Percentiles rank a stretch among this genome's conserved stretches.
Conservation (phyloP, 2,329 filamentous ascomycete species). For the Alternaria consortialis region DNA sequence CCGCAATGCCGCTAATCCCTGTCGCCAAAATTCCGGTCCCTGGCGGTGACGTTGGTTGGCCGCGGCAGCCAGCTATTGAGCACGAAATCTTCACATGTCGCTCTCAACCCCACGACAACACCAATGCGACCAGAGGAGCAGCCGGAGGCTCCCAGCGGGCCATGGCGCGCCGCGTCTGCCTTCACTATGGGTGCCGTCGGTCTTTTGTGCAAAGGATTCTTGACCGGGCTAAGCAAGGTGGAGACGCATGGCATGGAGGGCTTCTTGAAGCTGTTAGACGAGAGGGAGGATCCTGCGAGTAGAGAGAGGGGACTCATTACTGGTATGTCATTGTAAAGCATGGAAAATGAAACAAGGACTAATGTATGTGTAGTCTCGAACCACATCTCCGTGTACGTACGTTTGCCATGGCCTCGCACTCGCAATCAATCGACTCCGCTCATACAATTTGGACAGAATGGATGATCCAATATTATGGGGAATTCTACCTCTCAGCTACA, state of each 20-base stretch:
- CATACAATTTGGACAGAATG: constrained; percentile 64
- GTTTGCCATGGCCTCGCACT: constrained; percentile 29
- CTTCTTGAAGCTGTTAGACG: constrained; percentile 79
- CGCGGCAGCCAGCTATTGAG: constrained; percentile 13
- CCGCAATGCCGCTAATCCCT: constrained; percentile 22
- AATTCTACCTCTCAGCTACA: constrained; percentile 77
- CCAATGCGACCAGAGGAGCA: constrained; percentile 56
- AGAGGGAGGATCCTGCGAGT: constrained; percentile 70
- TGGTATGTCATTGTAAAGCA: constrained; percentile 60
- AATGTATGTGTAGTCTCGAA: constrained; percentile 72
- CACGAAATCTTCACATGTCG: constrained; percentile 27
- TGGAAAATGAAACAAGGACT: constrained; percentile 16
- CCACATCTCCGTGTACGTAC: constrained; percentile 85
- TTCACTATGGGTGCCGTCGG: constrained; percentile 78
- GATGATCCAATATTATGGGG: constrained; percentile 98
- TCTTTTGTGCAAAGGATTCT: constrained; percentile 74
- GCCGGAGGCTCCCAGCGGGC: constrained; percentile 65
- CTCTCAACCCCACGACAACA: constrained; percentile 19
- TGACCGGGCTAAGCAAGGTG: constrained; percentile 76
- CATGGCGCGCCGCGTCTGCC: constrained; percentile 78
- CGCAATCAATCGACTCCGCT: constrained; percentile 21
- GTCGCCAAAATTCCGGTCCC: constrained; percentile 26
- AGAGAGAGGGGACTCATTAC: constrained; percentile 84
- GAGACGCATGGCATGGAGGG: constrained; percentile 79
- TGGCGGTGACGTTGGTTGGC: constrained; percentile 29